A percentile compares a stretch with the other conserved stretches of the same genome.
These are phyloP conservation scores for Ambrosiella beaveri DNA, from an alignment of 2,329 filamentous ascomycete species.

Conservation along the genomic window DNA sequence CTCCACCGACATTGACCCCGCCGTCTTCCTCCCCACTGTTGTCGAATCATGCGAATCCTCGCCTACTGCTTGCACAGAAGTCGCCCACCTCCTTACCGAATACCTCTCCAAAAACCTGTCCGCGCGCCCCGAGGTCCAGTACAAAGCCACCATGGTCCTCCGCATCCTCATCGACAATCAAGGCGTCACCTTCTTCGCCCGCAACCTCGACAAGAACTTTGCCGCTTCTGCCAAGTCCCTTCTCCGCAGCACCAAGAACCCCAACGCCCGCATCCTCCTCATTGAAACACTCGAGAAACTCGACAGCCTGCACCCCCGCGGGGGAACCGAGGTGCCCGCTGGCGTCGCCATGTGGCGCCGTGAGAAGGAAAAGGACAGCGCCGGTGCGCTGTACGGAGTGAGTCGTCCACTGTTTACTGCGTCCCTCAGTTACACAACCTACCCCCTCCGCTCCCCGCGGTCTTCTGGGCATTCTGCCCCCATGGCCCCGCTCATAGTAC, in stretches of 20 bases:
- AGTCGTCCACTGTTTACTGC: constrained; percentile 16
- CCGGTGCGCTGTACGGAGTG: constrained; percentile 29
- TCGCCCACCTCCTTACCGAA: constrained; percentile 64
- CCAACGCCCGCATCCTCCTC: constrained; percentile 66
- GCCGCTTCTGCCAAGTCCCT: constrained; percentile 58
- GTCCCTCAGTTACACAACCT: neutral
- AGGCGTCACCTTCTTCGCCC: constrained; percentile 64
- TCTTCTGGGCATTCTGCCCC: neutral
- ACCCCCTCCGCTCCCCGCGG: neutral
- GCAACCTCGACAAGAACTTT: constrained; percentile 75
- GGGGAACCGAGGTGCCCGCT: constrained; percentile 7
- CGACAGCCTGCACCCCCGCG: constrained; percentile 25
- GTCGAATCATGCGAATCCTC: constrained; percentile 92
- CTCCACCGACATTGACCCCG: constrained; percentile 44
- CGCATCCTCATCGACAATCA: constrained; percentile 88
- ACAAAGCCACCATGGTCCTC: constrained; percentile 90
- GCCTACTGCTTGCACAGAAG: constrained; percentile 65
- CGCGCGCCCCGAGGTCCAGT: constrained; percentile 54
- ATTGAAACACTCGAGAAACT: constrained; percentile 73
- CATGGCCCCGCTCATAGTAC: neutral
- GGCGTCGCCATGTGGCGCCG: constrained; percentile 69
- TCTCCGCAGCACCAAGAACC: constrained; percentile 52
- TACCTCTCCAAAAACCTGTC: constrained; percentile 60
- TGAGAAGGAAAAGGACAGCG: constrained; percentile 53
- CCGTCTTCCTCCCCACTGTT: constrained; percentile 79